Conservation (phyloP, 2,329 filamentous ascomycete species). For the Colletotrichum simmondsii region DNA sequence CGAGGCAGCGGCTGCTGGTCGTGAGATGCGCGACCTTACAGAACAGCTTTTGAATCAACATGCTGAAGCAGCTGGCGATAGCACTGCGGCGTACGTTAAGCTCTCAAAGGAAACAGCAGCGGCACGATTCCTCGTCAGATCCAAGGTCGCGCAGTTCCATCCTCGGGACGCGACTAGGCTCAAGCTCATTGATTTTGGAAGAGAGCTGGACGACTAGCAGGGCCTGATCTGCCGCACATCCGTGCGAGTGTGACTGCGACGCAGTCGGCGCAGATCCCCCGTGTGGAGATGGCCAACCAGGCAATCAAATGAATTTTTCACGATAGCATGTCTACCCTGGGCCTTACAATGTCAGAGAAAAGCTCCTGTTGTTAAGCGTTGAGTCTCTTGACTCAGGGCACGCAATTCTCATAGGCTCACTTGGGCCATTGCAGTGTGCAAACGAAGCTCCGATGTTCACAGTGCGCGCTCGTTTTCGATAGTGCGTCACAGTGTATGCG, state of each 20-base stretch:
- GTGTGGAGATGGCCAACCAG: slow-evolving; percentile 24
- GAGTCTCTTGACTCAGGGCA: slow-evolving; percentile 16
- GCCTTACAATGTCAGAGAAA: slow-evolving; percentile 29
- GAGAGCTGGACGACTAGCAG: slow-evolving; percentile 66
- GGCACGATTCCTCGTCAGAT: slow-evolving; percentile 71
- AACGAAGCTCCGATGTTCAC: neutral
- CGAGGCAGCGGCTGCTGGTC: slow-evolving; percentile 61
- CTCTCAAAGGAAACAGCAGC: slow-evolving; percentile 71
- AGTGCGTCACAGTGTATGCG: slow-evolving; percentile 21
- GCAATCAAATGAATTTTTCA: slow-evolving; percentile 19
- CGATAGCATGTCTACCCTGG: slow-evolving; percentile 12
- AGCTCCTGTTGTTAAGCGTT: slow-evolving; percentile 29
- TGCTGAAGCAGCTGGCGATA: slow-evolving; percentile 64
- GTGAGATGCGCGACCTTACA: slow-evolving; percentile 69
- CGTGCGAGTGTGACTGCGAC: slow-evolving; percentile 28
- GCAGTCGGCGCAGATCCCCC: slow-evolving; percentile 23
- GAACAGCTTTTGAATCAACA: slow-evolving; percentile 71
- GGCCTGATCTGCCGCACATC: slow-evolving; percentile 22
- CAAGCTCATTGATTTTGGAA: slow-evolving; percentile 72
- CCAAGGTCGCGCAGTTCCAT: slow-evolving; percentile 75
- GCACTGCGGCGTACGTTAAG: slow-evolving; percentile 66
- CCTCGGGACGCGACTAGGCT: slow-evolving; percentile 70
- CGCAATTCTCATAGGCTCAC: neutral
- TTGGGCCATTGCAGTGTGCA: neutral
- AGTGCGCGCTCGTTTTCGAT: slow-evolving; percentile 7